Conservation (phyloP, 192 early-diverging fungal genomes). For the Gamsiella multidivaricata region DNA sequence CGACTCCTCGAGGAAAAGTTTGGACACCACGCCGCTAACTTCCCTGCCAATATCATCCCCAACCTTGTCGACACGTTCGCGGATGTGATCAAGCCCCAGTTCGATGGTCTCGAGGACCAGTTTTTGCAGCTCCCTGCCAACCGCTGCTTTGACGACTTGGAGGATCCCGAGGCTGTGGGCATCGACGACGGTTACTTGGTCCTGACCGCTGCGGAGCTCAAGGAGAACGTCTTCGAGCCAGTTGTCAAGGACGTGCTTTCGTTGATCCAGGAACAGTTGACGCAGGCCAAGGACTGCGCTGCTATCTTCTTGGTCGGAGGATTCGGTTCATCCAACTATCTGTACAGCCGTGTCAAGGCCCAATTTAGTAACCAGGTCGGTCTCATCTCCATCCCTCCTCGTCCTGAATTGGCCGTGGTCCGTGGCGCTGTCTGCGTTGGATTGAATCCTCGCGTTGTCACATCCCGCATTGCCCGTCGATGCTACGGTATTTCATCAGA, state of each 20-base stretch:
- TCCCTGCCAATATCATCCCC: constrained; percentile 55
- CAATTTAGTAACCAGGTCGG: constrained; percentile 39
- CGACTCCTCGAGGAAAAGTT: constrained; percentile 51
- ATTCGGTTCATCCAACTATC: constrained; percentile 61
- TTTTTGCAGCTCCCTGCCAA: constrained; percentile 57
- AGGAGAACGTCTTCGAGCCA: constrained; percentile 62
- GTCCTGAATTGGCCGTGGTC: constrained; percentile 59
- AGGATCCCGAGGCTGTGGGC: constrained; percentile 42
- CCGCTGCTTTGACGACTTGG: constrained; percentile 39
- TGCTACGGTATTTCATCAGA: constrained; percentile 58
- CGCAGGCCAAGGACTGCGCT: constrained; percentile 35
- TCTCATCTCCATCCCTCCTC: constrained; percentile 54
- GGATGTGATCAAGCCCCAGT: constrained; percentile 57
- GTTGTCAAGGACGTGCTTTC: constrained; percentile 50
- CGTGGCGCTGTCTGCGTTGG: constrained; percentile 62
- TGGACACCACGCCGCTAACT: constrained; percentile 52
- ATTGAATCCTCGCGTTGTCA: constrained; percentile 43
- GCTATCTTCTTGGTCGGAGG: constrained; percentile 67
- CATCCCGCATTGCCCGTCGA: constrained; percentile 50
- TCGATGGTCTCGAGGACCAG: constrained; percentile 61
- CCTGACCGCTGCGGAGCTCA: constrained; percentile 53
- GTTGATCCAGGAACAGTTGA: constrained; percentile 58
- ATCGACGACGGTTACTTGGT: constrained; percentile 58
- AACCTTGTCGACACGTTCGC: constrained; percentile 58
- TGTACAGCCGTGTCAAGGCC: constrained; percentile 48